Percentiles rank a stretch among this genome's conserved stretches.
Evolutionary conservation across 495 filamentous ascomycete species (phyloP).

Genomic region (Podospora pseudocomata): DNA sequence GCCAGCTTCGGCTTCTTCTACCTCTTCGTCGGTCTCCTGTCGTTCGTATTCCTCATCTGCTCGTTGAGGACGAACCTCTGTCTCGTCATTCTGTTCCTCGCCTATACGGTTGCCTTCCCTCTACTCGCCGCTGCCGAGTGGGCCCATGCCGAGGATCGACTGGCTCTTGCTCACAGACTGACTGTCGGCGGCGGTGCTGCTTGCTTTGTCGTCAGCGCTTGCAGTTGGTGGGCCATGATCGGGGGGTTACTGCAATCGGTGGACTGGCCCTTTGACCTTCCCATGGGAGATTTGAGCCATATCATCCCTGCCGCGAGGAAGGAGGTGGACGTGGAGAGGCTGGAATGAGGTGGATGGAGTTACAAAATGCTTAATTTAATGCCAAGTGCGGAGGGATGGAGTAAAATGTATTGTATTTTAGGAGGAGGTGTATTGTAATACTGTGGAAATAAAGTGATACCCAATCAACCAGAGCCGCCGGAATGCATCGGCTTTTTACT

Average conservation of each 20-base stretch:
- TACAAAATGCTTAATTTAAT: not conserved
- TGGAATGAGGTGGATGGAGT: not conserved
- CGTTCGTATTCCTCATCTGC: slow-evolving; percentile 19
- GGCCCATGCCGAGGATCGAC: slow-evolving; percentile 12
- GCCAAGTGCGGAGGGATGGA: not conserved
- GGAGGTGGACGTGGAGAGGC: not conserved
- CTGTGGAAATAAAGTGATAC: not conserved
- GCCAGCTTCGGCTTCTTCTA: slow-evolving; percentile 16
- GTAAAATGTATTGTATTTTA: not conserved
- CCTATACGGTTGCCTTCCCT: slow-evolving; percentile 19
- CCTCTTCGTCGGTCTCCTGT: slow-evolving; percentile 19
- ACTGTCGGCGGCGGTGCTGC: slow-evolving; percentile 15
- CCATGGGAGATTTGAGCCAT: slow-evolving; percentile 14
- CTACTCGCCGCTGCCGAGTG: slow-evolving; percentile 19
- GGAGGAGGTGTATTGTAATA: not conserved
- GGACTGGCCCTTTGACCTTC: slow-evolving; percentile 15
- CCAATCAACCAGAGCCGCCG: slow-evolving; percentile 16
- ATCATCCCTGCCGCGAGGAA: slow-evolving; percentile 2
- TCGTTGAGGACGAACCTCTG: slow-evolving; percentile 17
- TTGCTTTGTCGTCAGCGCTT: slow-evolving; percentile 18
- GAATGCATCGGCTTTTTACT: slow-evolving; percentile 1
- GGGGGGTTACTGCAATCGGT: slow-evolving; percentile 15
- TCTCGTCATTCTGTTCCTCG: slow-evolving; percentile 17
- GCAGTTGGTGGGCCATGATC: slow-evolving; percentile 20
- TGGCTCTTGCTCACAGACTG: slow-evolving; percentile 13